Evolutionary conservation across 169 alveolate genomes (phyloP), one percentile per base, ranked within the genome.

Genomic region (Babesia bovis): DNA sequence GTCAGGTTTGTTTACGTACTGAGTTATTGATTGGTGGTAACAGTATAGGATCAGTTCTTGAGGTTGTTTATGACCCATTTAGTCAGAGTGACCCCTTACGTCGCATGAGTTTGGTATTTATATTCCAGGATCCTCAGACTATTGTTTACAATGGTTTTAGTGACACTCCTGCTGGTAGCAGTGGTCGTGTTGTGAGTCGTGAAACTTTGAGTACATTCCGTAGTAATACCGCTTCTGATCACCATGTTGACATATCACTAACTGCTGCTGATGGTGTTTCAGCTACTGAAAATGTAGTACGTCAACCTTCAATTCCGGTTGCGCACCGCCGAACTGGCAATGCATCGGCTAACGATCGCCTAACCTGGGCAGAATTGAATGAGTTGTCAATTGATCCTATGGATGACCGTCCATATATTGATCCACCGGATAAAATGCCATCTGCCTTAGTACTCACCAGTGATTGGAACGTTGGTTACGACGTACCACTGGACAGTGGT

Each of bases 31-130:
- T 94, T 47, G 92, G 94, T 0, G 97, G 97, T 10, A 94, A 91
- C 67, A 89, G 95, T 40, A 94, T 94, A 33, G 97, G 97, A 32
- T 92, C 96, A 15, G 96, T 94, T 6, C 83, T 94, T 17, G 97
- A 94, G 75, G 97, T 94, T 30, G 85, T 88, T 47, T 94, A 85
- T 67, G 95, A 92, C 78, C 93, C 93, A 25, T 85, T 73, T 21
- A 90, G 95, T 2, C 97, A 94, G 78, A 83, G 82, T 33, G 94
- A 91, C 25, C 91, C 86, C 23, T 83, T 84, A 42, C 84, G 94
- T 7, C 84, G 96, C 35, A 91, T 94, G 94, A 84, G 90, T 59
- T 85, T 94, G 66, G 93, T 92, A 35, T 94, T 94, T 82, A 92
- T 94, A 26, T 85, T 94, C 76, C 94, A 91, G 40, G 84, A 69